These are phyloP conservation scores for Agrocybe pediades DNA, from an alignment of 768 basidiomycete species.

Conservation along the genomic window DNA sequence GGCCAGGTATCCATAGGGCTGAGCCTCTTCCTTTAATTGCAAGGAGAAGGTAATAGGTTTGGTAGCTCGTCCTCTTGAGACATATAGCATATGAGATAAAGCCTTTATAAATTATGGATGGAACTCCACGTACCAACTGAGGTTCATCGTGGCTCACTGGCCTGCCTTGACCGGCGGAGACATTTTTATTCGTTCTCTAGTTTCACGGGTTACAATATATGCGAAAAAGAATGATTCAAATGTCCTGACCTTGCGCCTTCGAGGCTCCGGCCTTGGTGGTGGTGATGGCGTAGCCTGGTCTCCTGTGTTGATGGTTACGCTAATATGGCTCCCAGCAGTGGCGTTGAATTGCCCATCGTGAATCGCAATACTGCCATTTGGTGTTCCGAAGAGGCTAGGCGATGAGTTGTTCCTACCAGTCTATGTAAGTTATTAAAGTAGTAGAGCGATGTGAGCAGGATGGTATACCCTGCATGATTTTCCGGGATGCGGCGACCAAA, in stretches of 20 bases:
- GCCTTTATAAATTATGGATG: too few species aligned
- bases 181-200: too few species aligned
- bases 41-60: conserved; percentile 15
- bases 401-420: not conserved
- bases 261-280: not conserved
- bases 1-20: conserved; percentile 35
- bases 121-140: not conserved
- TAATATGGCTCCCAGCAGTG: not conserved
- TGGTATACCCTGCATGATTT: too few species aligned
- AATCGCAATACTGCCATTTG: not conserved
- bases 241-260: not conserved
- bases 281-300: not conserved
- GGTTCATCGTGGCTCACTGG: not conserved
- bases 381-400: not conserved
- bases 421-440: not conserved
- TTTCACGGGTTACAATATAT: not conserved
- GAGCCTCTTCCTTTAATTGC: conserved; percentile 25
- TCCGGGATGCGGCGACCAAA: too few species aligned
- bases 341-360: not conserved
- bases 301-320: conserved; percentile 1
- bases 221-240: not conserved
- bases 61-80: not conserved
- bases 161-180: not conserved
- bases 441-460: too few species aligned
- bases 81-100: not conserved